Conservation (phyloP, 257 asterid genomes). For the Echites panduratus region DNA sequence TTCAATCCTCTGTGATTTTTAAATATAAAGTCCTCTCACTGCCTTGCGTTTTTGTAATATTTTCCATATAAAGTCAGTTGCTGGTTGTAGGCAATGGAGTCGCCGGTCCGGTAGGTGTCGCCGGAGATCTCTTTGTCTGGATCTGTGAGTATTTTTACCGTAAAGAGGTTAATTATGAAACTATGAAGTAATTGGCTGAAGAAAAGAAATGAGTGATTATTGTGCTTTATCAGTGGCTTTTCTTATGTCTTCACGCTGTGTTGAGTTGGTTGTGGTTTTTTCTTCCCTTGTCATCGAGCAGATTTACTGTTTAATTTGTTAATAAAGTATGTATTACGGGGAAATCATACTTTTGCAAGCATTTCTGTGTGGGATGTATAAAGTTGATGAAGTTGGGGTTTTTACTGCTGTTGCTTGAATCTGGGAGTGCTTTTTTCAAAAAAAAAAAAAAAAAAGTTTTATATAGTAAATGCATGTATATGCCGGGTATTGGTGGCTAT, state of each 20-base stretch:
- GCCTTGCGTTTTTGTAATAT: not conserved
- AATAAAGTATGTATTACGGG: not conserved
- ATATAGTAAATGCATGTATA: not conserved
- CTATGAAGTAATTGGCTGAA: not conserved
- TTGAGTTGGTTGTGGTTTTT: not conserved
- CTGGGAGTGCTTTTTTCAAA: not conserved
- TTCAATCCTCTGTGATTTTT: not conserved
- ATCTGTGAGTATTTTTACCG: conserved; percentile 22
- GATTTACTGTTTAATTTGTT: not conserved
- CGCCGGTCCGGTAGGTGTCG: conserved; percentile 28
- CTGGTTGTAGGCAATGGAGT: conserved; percentile 17
- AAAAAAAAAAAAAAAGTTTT: too few species aligned
- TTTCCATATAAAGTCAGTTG: not conserved
- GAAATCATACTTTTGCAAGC: not conserved
- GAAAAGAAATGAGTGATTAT: not conserved
- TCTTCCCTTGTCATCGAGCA: not conserved
- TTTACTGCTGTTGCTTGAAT: not conserved
- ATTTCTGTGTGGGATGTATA: not conserved
- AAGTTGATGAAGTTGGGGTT: not conserved
- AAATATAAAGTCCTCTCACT: conserved; percentile 7
- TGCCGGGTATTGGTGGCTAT: not conserved
- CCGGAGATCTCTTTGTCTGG: conserved; percentile 25
- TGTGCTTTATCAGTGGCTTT: conserved; percentile 1
- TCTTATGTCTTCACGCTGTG: not conserved
- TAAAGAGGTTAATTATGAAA: not conserved